A percentile compares a stretch with the other conserved stretches of the same genome.
phyloP scores from a whole-genome alignment of 1,284 basidiomycete genomes.

The Macrocystidia cucumis region DNA sequence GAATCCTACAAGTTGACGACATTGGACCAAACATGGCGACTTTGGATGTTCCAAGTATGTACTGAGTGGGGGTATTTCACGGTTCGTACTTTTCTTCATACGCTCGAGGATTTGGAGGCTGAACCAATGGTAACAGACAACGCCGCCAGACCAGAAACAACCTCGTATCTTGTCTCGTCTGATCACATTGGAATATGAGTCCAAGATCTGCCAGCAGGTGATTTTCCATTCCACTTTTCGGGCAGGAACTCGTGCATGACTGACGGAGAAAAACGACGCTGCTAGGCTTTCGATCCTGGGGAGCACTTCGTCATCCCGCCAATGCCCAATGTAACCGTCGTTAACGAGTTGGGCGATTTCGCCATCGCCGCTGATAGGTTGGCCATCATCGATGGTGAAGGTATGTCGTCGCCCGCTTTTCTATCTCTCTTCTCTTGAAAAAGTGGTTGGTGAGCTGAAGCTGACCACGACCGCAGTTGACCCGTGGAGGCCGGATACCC shows the following conservation, averaged over 20 bases:
- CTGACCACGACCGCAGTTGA: too few relatives aligned
- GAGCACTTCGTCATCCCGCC: slow-evolving; percentile 65
- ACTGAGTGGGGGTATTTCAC: slow-evolving; percentile 93
- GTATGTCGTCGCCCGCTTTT: slow-evolving; percentile 22
- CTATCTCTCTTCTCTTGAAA: neutral
- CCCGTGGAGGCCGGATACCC: slow-evolving; percentile 86
- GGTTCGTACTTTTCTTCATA: slow-evolving; percentile 26
- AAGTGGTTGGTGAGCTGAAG: neutral
- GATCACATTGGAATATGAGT: slow-evolving; percentile 70
- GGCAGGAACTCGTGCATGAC: too few relatives aligned
- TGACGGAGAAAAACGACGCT: too few relatives aligned
- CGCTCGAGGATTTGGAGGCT: slow-evolving; percentile 12
- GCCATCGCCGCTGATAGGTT: slow-evolving; percentile 68
- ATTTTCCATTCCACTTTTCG: too few relatives aligned
- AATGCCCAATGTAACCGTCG: slow-evolving; percentile 70
- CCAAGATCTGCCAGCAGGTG: slow-evolving; percentile 78
- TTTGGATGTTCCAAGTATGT: slow-evolving; percentile 91
- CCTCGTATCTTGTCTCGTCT: slow-evolving; percentile 71
- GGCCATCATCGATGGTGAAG: slow-evolving; percentile 84
- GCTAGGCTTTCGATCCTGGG: slow-evolving; percentile 75
- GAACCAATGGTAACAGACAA: slow-evolving; percentile 35
- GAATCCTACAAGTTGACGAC: slow-evolving; percentile 54
- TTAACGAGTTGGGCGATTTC: slow-evolving; percentile 78
- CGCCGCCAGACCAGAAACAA: slow-evolving; percentile 54
- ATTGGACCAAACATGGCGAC: slow-evolving; percentile 69